These are phyloP conservation scores for Cucumis hystrix DNA, from an alignment of 306 rosid species.

Conservation along the genomic window DNA sequence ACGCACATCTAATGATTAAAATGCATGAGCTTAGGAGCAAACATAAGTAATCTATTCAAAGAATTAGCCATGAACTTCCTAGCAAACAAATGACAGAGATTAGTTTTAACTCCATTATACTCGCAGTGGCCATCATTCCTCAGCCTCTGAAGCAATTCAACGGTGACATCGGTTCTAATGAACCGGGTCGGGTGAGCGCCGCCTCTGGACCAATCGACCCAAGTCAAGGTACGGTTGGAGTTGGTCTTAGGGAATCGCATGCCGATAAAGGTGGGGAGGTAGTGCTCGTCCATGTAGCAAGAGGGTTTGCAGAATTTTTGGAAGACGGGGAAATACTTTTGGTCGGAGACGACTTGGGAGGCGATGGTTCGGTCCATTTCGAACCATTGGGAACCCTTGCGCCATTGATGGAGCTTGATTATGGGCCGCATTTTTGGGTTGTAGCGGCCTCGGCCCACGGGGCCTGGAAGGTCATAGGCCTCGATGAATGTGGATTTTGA, in stretches of 20 bases:
- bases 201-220: constrained; percentile 82
- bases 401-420: constrained; percentile 42
- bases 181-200: constrained; percentile 64
- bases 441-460: constrained; percentile 63
- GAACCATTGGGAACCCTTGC: constrained; percentile 96
- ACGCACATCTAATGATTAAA: constrained; percentile 21
- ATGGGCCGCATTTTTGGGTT: constrained; percentile 33
- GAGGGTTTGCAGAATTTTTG: constrained; percentile 22
- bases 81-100: constrained; percentile 65
- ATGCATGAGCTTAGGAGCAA: constrained; percentile 68
- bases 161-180: constrained; percentile 24
- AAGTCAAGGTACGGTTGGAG: constrained; percentile 70
- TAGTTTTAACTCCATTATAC: constrained; percentile 40
- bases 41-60: constrained; percentile 49
- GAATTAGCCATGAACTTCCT: constrained; percentile 57
- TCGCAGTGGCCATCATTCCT: constrained; percentile 40
- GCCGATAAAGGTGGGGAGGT: constrained; percentile 50
- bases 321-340: constrained; percentile 27
- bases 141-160: constrained; percentile 31
- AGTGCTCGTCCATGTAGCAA: constrained; percentile 74
- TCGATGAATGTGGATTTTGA: constrained; percentile 42
- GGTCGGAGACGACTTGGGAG: constrained; percentile 35
- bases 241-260: constrained; percentile 31
- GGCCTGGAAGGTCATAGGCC: constrained; percentile 29
- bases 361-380: constrained; percentile 51